phyloP scores from a whole-genome alignment of 306 rosid species.

The Vicia sativa region DNA sequence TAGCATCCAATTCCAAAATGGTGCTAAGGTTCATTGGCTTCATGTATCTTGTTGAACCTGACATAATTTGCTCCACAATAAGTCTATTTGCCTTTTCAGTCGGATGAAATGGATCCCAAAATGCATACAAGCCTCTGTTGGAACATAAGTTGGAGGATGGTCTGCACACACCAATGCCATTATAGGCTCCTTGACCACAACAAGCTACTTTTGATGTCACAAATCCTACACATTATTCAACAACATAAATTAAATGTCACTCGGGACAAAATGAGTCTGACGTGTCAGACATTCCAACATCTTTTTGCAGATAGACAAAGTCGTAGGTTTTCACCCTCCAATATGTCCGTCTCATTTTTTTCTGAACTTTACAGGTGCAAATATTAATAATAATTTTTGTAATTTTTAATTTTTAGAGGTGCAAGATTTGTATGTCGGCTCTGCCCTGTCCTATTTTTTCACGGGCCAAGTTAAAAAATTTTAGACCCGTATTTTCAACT shows the following conservation, averaged over 20 bases:
- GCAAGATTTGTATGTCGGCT: too few relatives aligned
- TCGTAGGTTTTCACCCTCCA: too few relatives aligned
- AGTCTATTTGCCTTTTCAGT: constrained; percentile 65
- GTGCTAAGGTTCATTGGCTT: constrained; percentile 75
- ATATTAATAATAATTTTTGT: too few relatives aligned
- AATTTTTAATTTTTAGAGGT: too few relatives aligned
- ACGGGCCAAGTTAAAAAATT: too few relatives aligned
- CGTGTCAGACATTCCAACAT: too few relatives aligned
- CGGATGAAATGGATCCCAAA: constrained; percentile 80
- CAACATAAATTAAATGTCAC: neutral
- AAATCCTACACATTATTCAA: constrained; percentile 51
- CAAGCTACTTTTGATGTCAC: constrained; percentile 61
- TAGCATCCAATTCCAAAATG: constrained; percentile 53
- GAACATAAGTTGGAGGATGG: constrained; percentile 58
- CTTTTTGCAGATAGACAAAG: too few relatives aligned
- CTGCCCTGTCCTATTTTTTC: too few relatives aligned
- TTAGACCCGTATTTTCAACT: too few relatives aligned
- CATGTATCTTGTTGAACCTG: constrained; percentile 56
- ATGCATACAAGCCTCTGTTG: constrained; percentile 53
- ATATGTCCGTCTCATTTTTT: too few relatives aligned
- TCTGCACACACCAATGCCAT: constrained; percentile 70
- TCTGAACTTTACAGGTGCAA: too few relatives aligned
- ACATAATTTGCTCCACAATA: constrained; percentile 55
- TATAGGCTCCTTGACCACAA: constrained; percentile 87
- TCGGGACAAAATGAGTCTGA: too few relatives aligned